Evolutionary conservation across 148 eudicot species (phyloP).

Genomic region (Chenopodium suecicum): DNA sequence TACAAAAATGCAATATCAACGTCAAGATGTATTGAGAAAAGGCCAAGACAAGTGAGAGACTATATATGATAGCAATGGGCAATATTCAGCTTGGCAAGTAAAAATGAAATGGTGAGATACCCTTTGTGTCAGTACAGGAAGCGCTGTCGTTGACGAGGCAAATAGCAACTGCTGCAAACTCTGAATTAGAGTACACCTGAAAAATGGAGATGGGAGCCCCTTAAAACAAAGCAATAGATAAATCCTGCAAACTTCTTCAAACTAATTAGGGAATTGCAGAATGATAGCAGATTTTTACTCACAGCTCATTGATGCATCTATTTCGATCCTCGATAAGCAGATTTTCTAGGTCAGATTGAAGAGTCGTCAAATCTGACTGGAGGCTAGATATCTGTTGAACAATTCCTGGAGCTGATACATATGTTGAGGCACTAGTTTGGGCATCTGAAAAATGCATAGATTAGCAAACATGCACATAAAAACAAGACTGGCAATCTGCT

Average conservation of each 20-base stretch:
- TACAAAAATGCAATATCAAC: background rate
- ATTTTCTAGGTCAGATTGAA: conserved; percentile 92
- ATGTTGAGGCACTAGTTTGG: conserved; percentile 76
- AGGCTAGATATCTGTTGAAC: conserved; percentile 90
- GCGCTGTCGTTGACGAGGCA: conserved; percentile 97
- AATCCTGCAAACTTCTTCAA: background rate
- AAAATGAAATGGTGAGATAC: conserved; percentile 34
- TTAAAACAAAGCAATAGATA: conserved; percentile 6
- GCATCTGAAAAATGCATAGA: conserved; percentile 55
- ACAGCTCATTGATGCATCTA: conserved; percentile 94
- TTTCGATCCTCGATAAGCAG: conserved; percentile 85
- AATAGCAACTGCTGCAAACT: conserved; percentile 90
- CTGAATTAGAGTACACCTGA: conserved; percentile 87
- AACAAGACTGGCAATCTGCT: no score
- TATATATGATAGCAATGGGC: background rate
- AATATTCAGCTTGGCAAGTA: background rate
- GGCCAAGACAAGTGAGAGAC: background rate
- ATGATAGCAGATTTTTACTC: conserved; percentile 35
- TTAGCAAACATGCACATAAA: background rate
- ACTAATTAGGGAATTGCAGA: background rate
- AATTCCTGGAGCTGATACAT: conserved; percentile 93
- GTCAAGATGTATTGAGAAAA: background rate
- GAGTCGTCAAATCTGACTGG: conserved; percentile 72
- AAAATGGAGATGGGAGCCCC: conserved; percentile 8
- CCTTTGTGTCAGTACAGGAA: conserved; percentile 87